Base-by-base conservation (phyloP, 2,329 filamentous ascomycete species). In the Alternaria ventricosa region DNA sequence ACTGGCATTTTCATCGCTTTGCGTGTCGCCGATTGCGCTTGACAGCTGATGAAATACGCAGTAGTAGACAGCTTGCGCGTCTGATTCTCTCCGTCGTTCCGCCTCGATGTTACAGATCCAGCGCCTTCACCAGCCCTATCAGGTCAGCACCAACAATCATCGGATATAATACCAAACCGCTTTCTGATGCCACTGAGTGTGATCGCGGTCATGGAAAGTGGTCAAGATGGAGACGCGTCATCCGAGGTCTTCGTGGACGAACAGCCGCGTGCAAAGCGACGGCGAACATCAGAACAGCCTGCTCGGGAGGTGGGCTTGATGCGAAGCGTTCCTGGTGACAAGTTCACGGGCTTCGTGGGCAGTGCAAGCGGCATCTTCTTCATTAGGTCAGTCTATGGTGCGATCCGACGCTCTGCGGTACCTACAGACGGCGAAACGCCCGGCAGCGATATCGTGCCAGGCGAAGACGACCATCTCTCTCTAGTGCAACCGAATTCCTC, bases 301-400 rank as follows among this genome's bases (percentile, higher is more conserved):
- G 67, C 71, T 55, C 79, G 80, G 18, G 82, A 85, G 61, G 79
- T 84, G 27, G 84, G 84, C 10, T 73, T 87, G 59, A 87, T 88
- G 85, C 82, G 86, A 61, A 83, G 84, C 65, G 78, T 81, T 27
- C 81, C 80, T 15, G 81, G 81, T 27, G 79, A 82, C 28, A 83
- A 81, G 22, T 82, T 82, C 4, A 83, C 85, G 13, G 85, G 84
- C 0, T 88, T 88, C 59, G 82, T 88, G 5, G 87, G 87, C 5
- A 87, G 86, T 55, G 84, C 84, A 15, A 87, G 86, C 63, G 87
- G 87, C 1, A 87, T 88, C n/a, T 83, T 87, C 68, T 88, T 88
- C 68, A 85, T 88, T 33, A 82, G 85, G 6, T 83, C 84, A 20
- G 87, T 88, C 2, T 87, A 87, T 45, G 76, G 83, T 30, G 82